Conservation (phyloP, 129 eudicot species). For the Tagetes erecta region DNA sequence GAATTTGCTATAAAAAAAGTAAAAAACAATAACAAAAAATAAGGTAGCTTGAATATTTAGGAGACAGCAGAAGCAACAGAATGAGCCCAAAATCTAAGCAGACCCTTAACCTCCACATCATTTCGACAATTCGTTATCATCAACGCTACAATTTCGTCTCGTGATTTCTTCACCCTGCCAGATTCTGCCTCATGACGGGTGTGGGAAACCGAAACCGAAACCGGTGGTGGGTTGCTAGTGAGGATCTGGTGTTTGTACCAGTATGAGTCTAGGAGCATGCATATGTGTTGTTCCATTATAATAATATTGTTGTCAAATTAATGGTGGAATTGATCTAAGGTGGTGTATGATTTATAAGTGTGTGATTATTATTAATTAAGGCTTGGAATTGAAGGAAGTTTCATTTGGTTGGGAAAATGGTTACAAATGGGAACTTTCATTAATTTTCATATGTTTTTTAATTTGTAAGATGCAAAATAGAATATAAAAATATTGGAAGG, state of each 20-base stretch:
- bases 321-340: background rate
- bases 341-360: background rate
- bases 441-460: background rate
- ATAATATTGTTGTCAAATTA: background rate
- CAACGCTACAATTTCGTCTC: conserved; percentile 16
- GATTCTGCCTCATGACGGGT: background rate
- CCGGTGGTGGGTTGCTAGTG: background rate
- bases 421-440: background rate
- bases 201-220: background rate
- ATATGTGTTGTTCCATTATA: conserved; percentile 16
- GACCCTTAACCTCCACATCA: conserved; percentile 9
- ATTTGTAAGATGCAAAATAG: background rate
- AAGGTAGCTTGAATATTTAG: background rate
- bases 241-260: conserved; percentile 30
- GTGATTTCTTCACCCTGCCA: background rate
- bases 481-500: background rate
- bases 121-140: conserved; percentile 1
- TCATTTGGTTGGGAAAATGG: background rate
- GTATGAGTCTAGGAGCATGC: conserved; percentile 22
- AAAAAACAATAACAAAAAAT: background rate
- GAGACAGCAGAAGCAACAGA: conserved; percentile 16
- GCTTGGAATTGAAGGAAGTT: background rate
- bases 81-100: conserved; percentile 19
- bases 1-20: background rate
- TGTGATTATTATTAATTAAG: background rate